Percentiles rank a stretch among this genome's conserved stretches.
Conservation (phyloP, 2,329 filamentous ascomycete genomes). For the Xylariaceae sp. region DNA sequence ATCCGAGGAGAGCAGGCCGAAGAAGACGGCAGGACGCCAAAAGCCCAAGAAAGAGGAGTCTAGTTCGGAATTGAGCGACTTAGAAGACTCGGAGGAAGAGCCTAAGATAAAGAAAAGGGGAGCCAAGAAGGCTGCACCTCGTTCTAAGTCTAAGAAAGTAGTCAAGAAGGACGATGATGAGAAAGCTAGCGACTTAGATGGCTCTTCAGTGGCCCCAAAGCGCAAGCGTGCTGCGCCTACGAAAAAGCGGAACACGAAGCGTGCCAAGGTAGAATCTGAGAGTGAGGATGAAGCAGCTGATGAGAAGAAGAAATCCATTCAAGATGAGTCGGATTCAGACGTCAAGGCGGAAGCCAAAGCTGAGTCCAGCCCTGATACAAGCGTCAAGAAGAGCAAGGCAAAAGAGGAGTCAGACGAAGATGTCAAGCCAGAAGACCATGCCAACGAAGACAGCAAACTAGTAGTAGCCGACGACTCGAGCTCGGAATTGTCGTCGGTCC, state of each 20-base stretch:
- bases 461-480: conserved; percentile 30
- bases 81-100: conserved; percentile 35
- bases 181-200: conserved; percentile 30
- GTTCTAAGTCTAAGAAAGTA: conserved; percentile 34
- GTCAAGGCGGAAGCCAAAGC: conserved; percentile 6
- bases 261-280: conserved; percentile 31
- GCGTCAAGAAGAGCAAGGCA: conserved; percentile 27
- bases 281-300: conserved; percentile 26
- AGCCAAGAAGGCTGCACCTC: conserved; percentile 26
- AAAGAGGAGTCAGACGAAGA: conserved; percentile 41
- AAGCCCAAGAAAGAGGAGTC: conserved; percentile 26
- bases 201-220: conserved; percentile 22
- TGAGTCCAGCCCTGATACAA: conserved; percentile 5
- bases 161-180: conserved; percentile 38
- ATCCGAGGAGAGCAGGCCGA: conserved; percentile 16
- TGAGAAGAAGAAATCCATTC: conserved; percentile 14
- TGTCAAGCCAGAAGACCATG: conserved; percentile 42
- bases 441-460: conserved; percentile 24
- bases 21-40: conserved; percentile 13
- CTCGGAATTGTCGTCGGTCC: conserved; percentile 69
- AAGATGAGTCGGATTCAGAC: conserved; percentile 16
- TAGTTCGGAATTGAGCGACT: conserved; percentile 26
- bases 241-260: conserved; percentile 27
- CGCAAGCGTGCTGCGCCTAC: conserved; percentile 29
- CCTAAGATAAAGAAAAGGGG: conserved; percentile 30